Evolutionary conservation across 2,329 filamentous ascomycete species (phyloP).

Genomic region (Fusarium acutatum): DNA sequence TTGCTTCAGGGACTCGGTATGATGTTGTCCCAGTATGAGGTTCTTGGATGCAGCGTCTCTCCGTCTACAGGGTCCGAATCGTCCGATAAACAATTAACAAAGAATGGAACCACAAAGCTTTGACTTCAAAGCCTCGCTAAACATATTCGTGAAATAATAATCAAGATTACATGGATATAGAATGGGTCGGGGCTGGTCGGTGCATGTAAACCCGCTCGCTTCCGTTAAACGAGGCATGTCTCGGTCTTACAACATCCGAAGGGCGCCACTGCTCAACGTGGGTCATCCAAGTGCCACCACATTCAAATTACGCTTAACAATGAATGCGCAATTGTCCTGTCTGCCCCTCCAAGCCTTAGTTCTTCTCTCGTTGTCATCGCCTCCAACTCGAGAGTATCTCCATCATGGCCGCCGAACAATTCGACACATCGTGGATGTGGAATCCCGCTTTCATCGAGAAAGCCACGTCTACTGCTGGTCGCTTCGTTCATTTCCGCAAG

Average conservation of each 20-base stretch:
- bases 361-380: neutral
- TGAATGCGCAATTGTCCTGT: too few relatives aligned
- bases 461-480: neutral
- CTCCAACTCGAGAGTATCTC: too few relatives aligned
- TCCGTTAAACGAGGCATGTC: neutral
- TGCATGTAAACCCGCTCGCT: neutral
- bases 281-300: rapidly evolving
- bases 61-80: rapidly evolving
- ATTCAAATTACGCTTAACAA: neutral
- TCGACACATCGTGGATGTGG: slow-evolving; percentile 5
- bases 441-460: neutral
- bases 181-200: neutral
- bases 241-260: neutral
- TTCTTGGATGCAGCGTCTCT: rapidly evolving
- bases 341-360: rapidly evolving
- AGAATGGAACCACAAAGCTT: rapidly evolving
- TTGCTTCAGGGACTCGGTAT: rapidly evolving
- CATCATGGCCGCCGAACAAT: neutral
- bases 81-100: rapidly evolving
- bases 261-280: rapidly evolving
- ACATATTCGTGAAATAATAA: rapidly evolving
- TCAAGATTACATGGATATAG: rapidly evolving
- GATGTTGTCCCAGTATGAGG: neutral
- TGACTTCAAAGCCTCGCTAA: rapidly evolving
- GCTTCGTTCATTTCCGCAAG: neutral